Base-by-base conservation (phyloP, 768 basidiomycete species). In the Daedaleopsis nitida region DNA sequence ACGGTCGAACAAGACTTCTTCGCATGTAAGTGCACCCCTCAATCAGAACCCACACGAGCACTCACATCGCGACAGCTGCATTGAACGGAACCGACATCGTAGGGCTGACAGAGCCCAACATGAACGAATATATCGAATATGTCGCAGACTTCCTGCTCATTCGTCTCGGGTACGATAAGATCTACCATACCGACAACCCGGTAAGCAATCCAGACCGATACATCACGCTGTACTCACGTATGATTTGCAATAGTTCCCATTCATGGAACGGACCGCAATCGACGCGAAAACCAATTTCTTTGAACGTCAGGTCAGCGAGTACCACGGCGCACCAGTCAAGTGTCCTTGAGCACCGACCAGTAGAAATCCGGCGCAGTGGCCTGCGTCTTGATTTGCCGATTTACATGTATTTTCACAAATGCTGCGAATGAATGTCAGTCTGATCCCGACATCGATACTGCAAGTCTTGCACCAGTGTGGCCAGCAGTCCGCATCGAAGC, bases 51-150 rank as follows among this genome's bases (percentile, higher is more conserved):
- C n/a, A n/a, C n/a, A n/a, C n/a, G n/a, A n/a, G n/a, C n/a, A n/a
- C n/a, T n/a, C n/a, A n/a, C n/a, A n/a, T n/a, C n/a, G n/a, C n/a
- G n/a, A n/a, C n/a, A n/a, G n/a, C 44, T 32, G 27, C 27, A 3
- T 3, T 32, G 60, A 72, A 66, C 77, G 69, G 80, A 80, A 16
- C 75, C 83, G 0, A 81, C 80, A 12, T 83, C 67, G 82, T 82
- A 57, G 82, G 83, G 80, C 82, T 82, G 72, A 65, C 75, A n/a
- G 70, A 62, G n/a, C 73, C n/a, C n/a, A n/a, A 81, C 53, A 83
- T 83, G 82, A 71, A 73, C 57, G 77, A 80, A 68, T 77, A 78
- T 69, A 75, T 78, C 65, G 76, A 78, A 64, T 77, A 45, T 10
- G 44, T 45, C 10, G 44, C 44, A 3, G 44, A 45, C 44, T 45